Percentiles rank a stretch among this genome's conserved stretches.
phyloP scores from a whole-genome alignment of 306 rosid species.

The Oemleria cerasiformis region DNA sequence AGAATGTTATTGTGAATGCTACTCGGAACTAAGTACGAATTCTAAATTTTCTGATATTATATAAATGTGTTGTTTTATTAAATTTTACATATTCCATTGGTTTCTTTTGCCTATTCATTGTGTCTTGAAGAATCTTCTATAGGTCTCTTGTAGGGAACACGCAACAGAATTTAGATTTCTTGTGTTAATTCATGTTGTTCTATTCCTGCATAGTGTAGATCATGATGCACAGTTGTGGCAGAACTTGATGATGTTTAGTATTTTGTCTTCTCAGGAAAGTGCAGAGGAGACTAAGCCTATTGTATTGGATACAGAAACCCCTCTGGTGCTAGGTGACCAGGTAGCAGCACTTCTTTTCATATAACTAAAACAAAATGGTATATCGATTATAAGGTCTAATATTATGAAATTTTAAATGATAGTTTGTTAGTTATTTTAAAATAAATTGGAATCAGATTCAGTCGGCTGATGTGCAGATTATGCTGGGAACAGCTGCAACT shows the following conservation, averaged over 20 bases:
- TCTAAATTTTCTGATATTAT: background rate
- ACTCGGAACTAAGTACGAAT: background rate
- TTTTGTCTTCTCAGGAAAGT: slow-evolving; percentile 37
- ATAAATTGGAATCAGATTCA: slow-evolving; percentile 7
- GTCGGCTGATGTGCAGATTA: slow-evolving; percentile 39
- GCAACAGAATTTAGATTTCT: background rate
- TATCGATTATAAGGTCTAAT: background rate
- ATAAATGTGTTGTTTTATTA: background rate
- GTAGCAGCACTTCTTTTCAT: slow-evolving; percentile 25
- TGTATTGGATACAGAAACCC: slow-evolving; percentile 32
- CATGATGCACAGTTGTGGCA: background rate
- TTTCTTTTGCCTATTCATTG: slow-evolving; percentile 14
- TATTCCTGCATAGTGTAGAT: background rate
- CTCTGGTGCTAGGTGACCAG: slow-evolving; percentile 42
- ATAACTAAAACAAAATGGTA: background rate
- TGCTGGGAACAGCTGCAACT: slow-evolving; percentile 41
- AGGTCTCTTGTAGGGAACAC: background rate
- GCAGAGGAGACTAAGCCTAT: slow-evolving; percentile 48
- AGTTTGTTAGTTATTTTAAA: background rate
- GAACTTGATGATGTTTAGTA: slow-evolving; percentile 2
- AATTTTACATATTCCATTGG: background rate
- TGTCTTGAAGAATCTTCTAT: slow-evolving; percentile 5
- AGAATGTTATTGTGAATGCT: slow-evolving; percentile 5
- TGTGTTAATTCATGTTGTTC: background rate
- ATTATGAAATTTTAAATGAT: background rate